phyloP scores from a whole-genome alignment of 1,139 yeast genomes.

The Geotrichum fermentans region DNA sequence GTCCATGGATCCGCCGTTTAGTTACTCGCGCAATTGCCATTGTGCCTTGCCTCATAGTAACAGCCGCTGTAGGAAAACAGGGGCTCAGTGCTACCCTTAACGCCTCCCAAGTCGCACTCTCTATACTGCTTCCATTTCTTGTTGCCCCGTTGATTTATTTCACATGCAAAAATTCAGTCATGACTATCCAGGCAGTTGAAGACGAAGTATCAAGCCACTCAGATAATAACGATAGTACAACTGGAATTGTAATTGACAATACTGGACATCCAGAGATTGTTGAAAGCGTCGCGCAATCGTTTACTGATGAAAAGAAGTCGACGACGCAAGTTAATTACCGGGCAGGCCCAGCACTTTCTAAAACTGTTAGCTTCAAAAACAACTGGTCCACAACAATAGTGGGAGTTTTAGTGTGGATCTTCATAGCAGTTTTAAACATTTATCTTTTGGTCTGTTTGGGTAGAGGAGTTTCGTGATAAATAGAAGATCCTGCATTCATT shows the following conservation, averaged over 20 bases:
- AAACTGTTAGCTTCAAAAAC: conserved; percentile 47
- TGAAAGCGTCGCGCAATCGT: too few relatives aligned
- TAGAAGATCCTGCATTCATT: too few relatives aligned
- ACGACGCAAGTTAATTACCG: background rate
- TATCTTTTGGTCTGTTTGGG: conserved; percentile 67
- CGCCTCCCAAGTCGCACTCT: conserved; percentile 70
- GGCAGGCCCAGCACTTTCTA: conserved; percentile 21
- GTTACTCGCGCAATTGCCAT: conserved; percentile 82
- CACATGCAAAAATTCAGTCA: conserved; percentile 57
- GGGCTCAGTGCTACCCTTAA: conserved; percentile 78
- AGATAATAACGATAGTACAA: too few relatives aligned
- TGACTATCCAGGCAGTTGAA: conserved; percentile 48
- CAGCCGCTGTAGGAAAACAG: conserved; percentile 70
- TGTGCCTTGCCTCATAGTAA: conserved; percentile 80
- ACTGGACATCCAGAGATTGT: background rate
- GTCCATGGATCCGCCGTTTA: conserved; percentile 81
- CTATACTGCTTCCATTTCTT: conserved; percentile 66
- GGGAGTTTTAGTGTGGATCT: conserved; percentile 54
- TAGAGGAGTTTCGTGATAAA: too few relatives aligned
- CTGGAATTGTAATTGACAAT: too few relatives aligned
- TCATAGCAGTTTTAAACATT: conserved; percentile 58
- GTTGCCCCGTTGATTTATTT: conserved; percentile 75
- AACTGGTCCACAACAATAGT: conserved; percentile 51
- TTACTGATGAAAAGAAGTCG: background rate
- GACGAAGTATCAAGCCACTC: background rate